These are phyloP conservation scores for Fusarium tjaetaba DNA, from an alignment of 2,329 filamentous ascomycete genomes.

Conservation along the genomic window DNA sequence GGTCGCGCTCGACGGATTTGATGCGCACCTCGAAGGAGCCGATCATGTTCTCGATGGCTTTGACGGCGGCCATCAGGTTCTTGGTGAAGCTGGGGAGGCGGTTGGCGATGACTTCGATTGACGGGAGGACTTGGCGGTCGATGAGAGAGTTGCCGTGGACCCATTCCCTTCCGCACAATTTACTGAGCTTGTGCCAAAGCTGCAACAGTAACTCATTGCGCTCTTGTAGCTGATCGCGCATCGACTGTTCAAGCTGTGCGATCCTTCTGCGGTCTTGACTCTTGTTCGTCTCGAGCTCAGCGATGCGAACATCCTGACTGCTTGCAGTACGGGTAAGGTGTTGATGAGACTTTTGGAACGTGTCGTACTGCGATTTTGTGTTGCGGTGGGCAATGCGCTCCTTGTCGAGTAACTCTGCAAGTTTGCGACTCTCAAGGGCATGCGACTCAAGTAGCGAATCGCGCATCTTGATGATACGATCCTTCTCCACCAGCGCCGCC, in stretches of 20 bases:
- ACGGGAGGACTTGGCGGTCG: conserved; percentile 83
- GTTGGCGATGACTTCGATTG: conserved; percentile 84
- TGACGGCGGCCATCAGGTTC: conserved; percentile 87
- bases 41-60: conserved; percentile 84
- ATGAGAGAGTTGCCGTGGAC: conserved; percentile 88
- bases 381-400: conserved; percentile 86
- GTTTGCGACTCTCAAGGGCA: conserved; percentile 83
- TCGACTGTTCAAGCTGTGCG: conserved; percentile 77
- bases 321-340: conserved; percentile 87
- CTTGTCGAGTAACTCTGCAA: conserved; percentile 89
- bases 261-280: conserved; percentile 82
- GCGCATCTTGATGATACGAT: conserved; percentile 87
- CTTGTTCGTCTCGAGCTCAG: conserved; percentile 85
- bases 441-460: conserved; percentile 89
- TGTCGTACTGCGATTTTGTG: conserved; percentile 88
- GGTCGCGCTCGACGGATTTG: conserved; percentile 84
- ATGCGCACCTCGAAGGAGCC: conserved; percentile 82
- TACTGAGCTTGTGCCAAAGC: conserved; percentile 90
- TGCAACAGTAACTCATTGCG: conserved; percentile 87
- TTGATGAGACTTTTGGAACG: conserved; percentile 85
- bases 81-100: conserved; percentile 90
- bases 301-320: conserved; percentile 83
- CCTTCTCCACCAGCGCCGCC: conserved; percentile 85
- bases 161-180: conserved; percentile 92
- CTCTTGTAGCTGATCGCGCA: conserved; percentile 88